phyloP scores from a whole-genome alignment of 805 yeast species.

The Kuraishia hungarica region DNA sequence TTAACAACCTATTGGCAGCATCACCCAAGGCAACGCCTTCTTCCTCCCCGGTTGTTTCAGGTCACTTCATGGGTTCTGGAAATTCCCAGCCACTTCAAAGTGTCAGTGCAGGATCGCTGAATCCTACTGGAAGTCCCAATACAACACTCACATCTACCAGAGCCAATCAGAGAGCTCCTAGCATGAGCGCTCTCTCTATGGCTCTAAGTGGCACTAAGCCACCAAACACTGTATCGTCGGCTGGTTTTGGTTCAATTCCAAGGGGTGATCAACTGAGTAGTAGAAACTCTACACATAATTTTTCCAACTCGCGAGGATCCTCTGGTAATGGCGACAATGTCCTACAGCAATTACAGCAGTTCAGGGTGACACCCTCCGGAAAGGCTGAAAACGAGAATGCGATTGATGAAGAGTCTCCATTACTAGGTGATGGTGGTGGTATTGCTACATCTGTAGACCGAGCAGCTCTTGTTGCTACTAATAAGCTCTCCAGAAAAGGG shows the following conservation, averaged over 20 bases:
- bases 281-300: not conserved
- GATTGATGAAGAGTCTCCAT: conserved; percentile 4
- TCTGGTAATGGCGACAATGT: not conserved
- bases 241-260: not conserved
- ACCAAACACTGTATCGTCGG: not conserved
- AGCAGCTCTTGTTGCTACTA: not conserved
- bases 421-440: not conserved
- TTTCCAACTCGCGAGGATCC: conserved; percentile 7
- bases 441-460: not conserved
- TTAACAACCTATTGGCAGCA: not conserved
- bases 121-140: not conserved
- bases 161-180: not conserved
- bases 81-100: not conserved
- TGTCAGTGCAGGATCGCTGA: not conserved
- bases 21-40: not conserved
- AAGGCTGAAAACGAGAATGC: not conserved
- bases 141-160: not conserved
- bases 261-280: not conserved
- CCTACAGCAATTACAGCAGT: conserved; percentile 1
- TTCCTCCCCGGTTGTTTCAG: not conserved
- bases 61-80: not conserved
- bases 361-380: conserved; percentile 5
- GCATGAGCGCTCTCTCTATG: not conserved
- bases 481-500: not conserved
- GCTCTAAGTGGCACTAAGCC: not conserved